phyloP scores from a whole-genome alignment of 2,329 filamentous ascomycete genomes.

The Colletotrichum navitas region DNA sequence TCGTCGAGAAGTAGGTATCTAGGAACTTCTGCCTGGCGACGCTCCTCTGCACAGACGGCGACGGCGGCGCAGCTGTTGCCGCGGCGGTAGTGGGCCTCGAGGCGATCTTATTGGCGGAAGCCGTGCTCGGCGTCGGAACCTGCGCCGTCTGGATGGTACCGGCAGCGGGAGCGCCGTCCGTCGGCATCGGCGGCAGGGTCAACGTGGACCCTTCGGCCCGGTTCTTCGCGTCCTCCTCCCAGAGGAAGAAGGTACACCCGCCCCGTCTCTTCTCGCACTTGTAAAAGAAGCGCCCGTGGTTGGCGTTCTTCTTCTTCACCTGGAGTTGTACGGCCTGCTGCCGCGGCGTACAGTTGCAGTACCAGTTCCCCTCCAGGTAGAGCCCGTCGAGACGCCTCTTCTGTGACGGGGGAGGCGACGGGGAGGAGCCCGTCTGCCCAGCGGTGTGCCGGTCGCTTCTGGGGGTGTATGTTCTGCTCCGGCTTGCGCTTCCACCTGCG shows the following conservation, averaged over 20 bases:
- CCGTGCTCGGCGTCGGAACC: slow-evolving; percentile 43
- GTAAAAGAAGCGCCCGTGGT: slow-evolving; percentile 59
- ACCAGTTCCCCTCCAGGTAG: slow-evolving; percentile 53
- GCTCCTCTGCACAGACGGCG: slow-evolving; percentile 35
- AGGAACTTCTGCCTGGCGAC: slow-evolving; percentile 40
- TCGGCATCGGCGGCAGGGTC: slow-evolving; percentile 36
- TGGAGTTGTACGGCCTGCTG: slow-evolving; percentile 51
- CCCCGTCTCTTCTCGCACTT: slow-evolving; percentile 51
- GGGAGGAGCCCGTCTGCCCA: slow-evolving; percentile 10
- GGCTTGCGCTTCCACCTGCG: not conserved
- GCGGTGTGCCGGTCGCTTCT: not conserved
- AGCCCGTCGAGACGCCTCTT: slow-evolving; percentile 52
- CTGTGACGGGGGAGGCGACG: slow-evolving; percentile 40
- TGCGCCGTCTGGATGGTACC: not conserved
- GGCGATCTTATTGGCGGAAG: not conserved
- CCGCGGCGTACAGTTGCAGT: slow-evolving; percentile 59
- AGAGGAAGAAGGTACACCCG: slow-evolving; percentile 61
- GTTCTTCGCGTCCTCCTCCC: slow-evolving; percentile 54
- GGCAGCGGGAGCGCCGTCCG: not conserved
- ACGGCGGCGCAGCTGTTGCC: slow-evolving; percentile 44
- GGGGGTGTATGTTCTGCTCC: slow-evolving; percentile 6
- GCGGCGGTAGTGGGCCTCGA: slow-evolving; percentile 9
- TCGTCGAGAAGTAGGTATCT: slow-evolving; percentile 20
- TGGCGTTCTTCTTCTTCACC: slow-evolving; percentile 54
- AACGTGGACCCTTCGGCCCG: slow-evolving; percentile 24